Evolutionary conservation across 2,329 filamentous ascomycete species (phyloP).

Genomic region (Colletotrichum simmondsii): DNA sequence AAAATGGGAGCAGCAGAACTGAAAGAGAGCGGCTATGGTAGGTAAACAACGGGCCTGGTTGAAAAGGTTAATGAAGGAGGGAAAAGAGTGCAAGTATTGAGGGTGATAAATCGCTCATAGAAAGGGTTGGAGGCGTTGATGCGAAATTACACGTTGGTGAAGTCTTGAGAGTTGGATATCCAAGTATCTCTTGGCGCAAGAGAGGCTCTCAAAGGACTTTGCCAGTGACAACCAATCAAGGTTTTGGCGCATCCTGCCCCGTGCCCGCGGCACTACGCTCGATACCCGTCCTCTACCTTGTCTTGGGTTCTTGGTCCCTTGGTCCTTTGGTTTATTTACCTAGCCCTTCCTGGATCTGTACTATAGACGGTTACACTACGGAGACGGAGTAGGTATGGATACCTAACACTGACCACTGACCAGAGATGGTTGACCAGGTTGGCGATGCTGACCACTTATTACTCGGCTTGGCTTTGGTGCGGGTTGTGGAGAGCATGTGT

Average conservation of each 20-base stretch:
- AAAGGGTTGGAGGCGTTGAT: slow-evolving; percentile 9
- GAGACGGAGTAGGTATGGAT: too few relatives aligned
- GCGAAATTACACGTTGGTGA: slow-evolving; percentile 28
- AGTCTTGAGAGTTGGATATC: slow-evolving; percentile 33
- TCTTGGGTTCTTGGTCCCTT: too few relatives aligned
- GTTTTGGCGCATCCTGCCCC: slow-evolving; percentile 35
- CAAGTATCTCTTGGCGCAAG: slow-evolving; percentile 34
- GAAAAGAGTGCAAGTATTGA: background rate
- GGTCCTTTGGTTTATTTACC: too few relatives aligned
- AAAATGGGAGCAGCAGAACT: background rate
- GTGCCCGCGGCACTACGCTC: slow-evolving; percentile 4
- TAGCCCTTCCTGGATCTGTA: too few relatives aligned
- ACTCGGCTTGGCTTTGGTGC: background rate
- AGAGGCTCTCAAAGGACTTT: slow-evolving; percentile 32
- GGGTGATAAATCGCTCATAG: slow-evolving; percentile 35
- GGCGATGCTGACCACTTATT: slow-evolving; percentile 4
- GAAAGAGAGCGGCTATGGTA: background rate
- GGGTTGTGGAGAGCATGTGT: background rate
- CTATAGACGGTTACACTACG: too few relatives aligned
- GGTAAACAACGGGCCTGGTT: background rate
- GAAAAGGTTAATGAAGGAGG: background rate
- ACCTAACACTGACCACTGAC: too few relatives aligned
- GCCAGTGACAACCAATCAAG: slow-evolving; percentile 33
- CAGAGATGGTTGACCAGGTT: background rate
- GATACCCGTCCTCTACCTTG: slow-evolving; percentile 7